Evolutionary conservation across 2,329 filamentous ascomycete genomes (phyloP).

Genomic region (Escovopsis sp.): DNA sequence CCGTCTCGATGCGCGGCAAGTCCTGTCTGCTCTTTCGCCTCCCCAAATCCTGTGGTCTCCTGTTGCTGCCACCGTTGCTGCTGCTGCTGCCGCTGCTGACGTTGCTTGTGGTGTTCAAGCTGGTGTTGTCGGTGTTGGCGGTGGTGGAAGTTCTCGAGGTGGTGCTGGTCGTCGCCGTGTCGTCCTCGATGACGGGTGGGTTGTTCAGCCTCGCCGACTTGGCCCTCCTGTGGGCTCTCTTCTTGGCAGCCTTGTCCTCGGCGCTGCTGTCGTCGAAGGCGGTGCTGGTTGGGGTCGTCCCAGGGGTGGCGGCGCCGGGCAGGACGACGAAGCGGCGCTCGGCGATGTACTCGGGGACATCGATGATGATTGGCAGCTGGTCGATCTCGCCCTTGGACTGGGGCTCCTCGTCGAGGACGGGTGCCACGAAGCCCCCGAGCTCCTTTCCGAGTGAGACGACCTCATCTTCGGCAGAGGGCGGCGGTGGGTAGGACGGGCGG

Average conservation of each 20-base stretch:
- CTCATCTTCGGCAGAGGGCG: conserved; percentile 57
- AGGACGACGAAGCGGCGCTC: conserved; percentile 53
- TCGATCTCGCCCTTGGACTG: conserved; percentile 48
- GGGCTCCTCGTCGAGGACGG: conserved; percentile 34
- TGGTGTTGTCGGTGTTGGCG: not conserved
- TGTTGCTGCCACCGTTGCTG: too few species aligned
- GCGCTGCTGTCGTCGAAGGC: conserved; percentile 5
- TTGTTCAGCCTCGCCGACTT: conserved; percentile 1
- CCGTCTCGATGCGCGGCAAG: conserved; percentile 30
- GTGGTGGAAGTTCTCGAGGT: not conserved
- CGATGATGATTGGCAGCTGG: conserved; percentile 51
- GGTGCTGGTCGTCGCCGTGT: not conserved
- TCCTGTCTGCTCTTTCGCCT: conserved; percentile 21
- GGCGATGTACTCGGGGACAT: conserved; percentile 42
- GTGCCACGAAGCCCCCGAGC: conserved; percentile 22
- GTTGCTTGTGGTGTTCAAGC: too few species aligned
- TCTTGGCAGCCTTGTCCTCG: conserved; percentile 12
- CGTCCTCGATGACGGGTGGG: not conserved
- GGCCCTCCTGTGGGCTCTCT: conserved; percentile 7
- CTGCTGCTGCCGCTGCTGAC: too few species aligned
- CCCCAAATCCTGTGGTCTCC: conserved; percentile 5
- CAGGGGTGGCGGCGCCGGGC: conserved; percentile 15
- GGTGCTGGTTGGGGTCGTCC: too few species aligned
- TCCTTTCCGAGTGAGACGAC: conserved; percentile 46
- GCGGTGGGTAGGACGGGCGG: conserved; percentile 34